Conservation (phyloP, 2,329 filamentous ascomycete genomes). For the Graphium sp. region DNA sequence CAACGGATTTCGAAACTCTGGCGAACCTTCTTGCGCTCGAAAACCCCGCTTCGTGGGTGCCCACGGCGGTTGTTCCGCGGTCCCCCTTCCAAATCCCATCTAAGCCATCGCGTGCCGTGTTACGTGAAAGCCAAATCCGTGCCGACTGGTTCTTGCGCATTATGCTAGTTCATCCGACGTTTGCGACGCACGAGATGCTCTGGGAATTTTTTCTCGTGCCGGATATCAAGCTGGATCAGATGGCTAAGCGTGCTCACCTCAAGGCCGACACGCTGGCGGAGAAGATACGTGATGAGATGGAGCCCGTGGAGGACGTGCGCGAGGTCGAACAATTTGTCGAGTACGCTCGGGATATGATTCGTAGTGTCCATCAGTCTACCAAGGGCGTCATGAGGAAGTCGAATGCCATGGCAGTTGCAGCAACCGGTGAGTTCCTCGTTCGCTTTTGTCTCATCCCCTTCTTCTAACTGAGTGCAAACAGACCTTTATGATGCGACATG, state of each 20-base stretch:
- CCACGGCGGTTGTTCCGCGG: slow-evolving; percentile 57
- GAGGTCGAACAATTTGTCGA: slow-evolving; percentile 90
- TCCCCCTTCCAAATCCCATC: slow-evolving; percentile 89
- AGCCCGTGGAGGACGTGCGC: slow-evolving; percentile 64
- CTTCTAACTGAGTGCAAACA: slow-evolving; percentile 9
- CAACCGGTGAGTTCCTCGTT: slow-evolving; percentile 4
- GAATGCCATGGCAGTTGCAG: slow-evolving; percentile 38
- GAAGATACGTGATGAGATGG: slow-evolving; percentile 75
- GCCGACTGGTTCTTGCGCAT: slow-evolving; percentile 81
- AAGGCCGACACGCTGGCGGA: slow-evolving; percentile 75
- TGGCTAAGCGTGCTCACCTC: slow-evolving; percentile 71
- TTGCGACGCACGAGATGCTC: slow-evolving; percentile 88
- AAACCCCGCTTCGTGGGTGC: slow-evolving; percentile 91
- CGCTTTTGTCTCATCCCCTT: not conserved
- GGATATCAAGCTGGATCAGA: slow-evolving; percentile 78
- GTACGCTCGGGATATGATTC: slow-evolving; percentile 78
- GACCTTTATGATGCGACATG: slow-evolving; percentile 54
- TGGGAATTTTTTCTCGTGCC: slow-evolving; percentile 99
- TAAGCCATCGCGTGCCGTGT: slow-evolving; percentile 69
- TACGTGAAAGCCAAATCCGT: slow-evolving; percentile 74
- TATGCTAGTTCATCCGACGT: slow-evolving; percentile 76
- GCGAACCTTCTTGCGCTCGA: slow-evolving; percentile 70
- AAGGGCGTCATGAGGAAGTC: slow-evolving; percentile 67
- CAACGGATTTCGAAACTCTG: slow-evolving; percentile 82
- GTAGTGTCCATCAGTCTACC: slow-evolving; percentile 67